A percentile compares a stretch with the other conserved stretches of the same genome.
These are phyloP conservation scores for Neoboletus magnificus DNA, from an alignment of 768 basidiomycete genomes.

Conservation along the genomic window DNA sequence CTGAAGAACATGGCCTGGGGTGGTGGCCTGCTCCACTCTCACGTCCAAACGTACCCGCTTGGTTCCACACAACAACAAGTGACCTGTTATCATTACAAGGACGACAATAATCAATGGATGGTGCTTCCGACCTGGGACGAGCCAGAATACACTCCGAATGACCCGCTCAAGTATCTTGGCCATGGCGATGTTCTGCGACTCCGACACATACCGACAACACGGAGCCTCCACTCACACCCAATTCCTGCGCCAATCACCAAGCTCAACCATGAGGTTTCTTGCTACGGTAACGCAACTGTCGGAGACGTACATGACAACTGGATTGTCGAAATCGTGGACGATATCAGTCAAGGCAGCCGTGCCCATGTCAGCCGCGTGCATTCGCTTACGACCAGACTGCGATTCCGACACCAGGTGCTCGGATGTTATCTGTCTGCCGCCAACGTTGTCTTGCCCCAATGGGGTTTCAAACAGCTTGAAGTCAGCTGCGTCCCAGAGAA, in stretches of 20 bases:
- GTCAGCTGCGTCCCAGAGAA: constrained; percentile 92
- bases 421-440: constrained; percentile 91
- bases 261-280: constrained; percentile 86
- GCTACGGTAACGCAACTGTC: constrained; percentile 87
- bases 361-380: constrained; percentile 67
- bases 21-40: constrained; percentile 94
- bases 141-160: constrained; percentile 59
- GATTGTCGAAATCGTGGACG: constrained; percentile 92
- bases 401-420: constrained; percentile 72
- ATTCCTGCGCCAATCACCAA: constrained; percentile 88
- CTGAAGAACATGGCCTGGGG: constrained; percentile 98
- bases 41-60: constrained; percentile 90
- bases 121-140: constrained; percentile 82
- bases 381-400: constrained; percentile 84
- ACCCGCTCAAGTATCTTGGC: constrained; percentile 62
- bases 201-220: constrained; percentile 74
- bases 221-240: constrained; percentile 90
- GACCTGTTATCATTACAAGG: constrained; percentile 99
- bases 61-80: constrained; percentile 95
- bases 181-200: constrained; percentile 81
- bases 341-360: constrained; percentile 63
- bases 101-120: constrained; percentile 92
- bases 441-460: constrained; percentile 87
- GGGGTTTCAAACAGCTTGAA: constrained; percentile 99
- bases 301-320: constrained; percentile 91